phyloP scores from a whole-genome alignment of 176 grass and related monocot genomes.

The Triticum timopheevii region DNA sequence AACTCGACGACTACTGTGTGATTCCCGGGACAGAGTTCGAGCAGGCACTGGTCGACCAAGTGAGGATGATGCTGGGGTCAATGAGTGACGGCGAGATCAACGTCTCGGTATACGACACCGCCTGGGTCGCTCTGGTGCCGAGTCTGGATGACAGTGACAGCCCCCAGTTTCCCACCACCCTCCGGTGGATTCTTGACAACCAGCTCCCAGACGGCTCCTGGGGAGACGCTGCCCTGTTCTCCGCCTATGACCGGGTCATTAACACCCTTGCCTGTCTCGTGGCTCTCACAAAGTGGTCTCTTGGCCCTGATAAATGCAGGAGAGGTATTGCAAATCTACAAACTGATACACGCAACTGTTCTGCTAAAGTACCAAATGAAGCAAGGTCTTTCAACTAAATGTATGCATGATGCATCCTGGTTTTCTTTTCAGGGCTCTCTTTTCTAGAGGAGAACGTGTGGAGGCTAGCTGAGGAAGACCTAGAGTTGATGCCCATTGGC shows the following conservation, averaged over 20 bases:
- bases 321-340: slow-evolving; percentile 39
- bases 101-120: slow-evolving; percentile 56
- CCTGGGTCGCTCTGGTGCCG: slow-evolving; percentile 55
- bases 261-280: slow-evolving; percentile 61
- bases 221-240: slow-evolving; percentile 52
- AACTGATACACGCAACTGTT: not conserved
- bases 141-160: not conserved
- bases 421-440: slow-evolving; percentile 38
- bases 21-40: not conserved
- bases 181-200: slow-evolving; percentile 47
- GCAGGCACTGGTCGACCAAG: slow-evolving; percentile 26
- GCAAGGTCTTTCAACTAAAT: not conserved
- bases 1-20: slow-evolving; percentile 2
- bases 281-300: slow-evolving; percentile 60
- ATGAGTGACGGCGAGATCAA: slow-evolving; percentile 56
- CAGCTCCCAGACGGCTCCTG: slow-evolving; percentile 57
- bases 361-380: not conserved
- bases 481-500: slow-evolving; percentile 81
- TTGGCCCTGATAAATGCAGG: slow-evolving; percentile 36
- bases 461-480: slow-evolving; percentile 67
- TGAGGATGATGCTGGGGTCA: slow-evolving; percentile 34
- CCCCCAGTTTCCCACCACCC: slow-evolving; percentile 32
- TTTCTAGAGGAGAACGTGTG: slow-evolving; percentile 75
- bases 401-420: not conserved
- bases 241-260: slow-evolving; percentile 39